A percentile compares a stretch with the other conserved stretches of the same genome.
phyloP scores from a whole-genome alignment of 805 yeast genomes.

The Candida takata region DNA sequence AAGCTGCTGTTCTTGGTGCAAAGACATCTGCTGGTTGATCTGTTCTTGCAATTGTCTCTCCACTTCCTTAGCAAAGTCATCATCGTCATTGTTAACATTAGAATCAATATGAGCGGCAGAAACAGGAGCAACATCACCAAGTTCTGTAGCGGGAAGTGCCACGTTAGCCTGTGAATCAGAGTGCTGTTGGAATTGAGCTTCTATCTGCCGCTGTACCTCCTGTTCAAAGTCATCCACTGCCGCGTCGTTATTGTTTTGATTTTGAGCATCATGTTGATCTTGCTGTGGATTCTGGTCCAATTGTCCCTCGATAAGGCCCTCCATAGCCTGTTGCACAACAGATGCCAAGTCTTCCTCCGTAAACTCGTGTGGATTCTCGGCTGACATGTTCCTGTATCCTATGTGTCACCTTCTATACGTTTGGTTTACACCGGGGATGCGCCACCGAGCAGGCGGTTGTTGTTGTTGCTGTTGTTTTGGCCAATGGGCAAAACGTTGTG shows the following conservation, averaged over 20 bases:
- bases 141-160: too few relatives aligned
- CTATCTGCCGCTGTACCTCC: conserved; percentile 21
- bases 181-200: conserved; percentile 14
- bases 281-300: conserved; percentile 1
- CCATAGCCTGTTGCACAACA: conserved; percentile 35
- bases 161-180: not conserved
- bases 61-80: conserved; percentile 23
- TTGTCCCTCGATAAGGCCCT: conserved; percentile 13
- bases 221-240: conserved; percentile 16
- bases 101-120: not conserved
- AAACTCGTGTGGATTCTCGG: conserved; percentile 3
- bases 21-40: conserved; percentile 6
- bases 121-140: too few relatives aligned
- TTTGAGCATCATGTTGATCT: conserved; percentile 1
- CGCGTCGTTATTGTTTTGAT: conserved; percentile 3
- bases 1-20: conserved; percentile 3
- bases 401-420: not conserved
- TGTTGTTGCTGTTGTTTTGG: not conserved
- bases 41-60: conserved; percentile 22
- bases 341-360: conserved; percentile 30
- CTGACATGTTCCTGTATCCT: conserved; percentile 2
- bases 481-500: too few relatives aligned
- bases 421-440: not conserved
- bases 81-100: conserved; percentile 9
- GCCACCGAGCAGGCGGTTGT: not conserved